Percentiles rank a stretch among this genome's conserved stretches.
These are phyloP conservation scores for Guadua angustifolia DNA, from an alignment of 176 grass and related monocot species.

Conservation along the genomic window DNA sequence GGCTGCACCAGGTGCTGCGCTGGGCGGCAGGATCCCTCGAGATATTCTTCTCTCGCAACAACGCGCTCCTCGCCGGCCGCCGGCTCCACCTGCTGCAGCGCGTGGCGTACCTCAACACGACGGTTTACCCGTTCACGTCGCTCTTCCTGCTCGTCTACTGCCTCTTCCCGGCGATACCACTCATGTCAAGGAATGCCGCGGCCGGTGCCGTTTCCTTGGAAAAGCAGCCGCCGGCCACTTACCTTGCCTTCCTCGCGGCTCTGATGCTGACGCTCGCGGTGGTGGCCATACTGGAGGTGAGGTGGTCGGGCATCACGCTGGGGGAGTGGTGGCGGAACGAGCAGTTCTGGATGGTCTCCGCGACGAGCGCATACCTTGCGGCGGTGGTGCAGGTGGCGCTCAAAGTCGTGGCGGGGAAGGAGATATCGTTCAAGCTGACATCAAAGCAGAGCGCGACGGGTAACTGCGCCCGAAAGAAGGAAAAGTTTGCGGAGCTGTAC, in stretches of 20 bases:
- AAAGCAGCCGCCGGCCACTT: background rate
- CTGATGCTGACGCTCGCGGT: constrained; percentile 41
- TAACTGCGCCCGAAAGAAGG: background rate
- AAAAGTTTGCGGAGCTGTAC: constrained; percentile 35
- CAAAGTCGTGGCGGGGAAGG: constrained; percentile 23
- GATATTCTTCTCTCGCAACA: constrained; percentile 48
- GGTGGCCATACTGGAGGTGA: constrained; percentile 34
- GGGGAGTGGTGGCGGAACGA: constrained; percentile 46
- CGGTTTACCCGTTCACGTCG: constrained; percentile 48
- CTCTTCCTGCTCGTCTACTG: constrained; percentile 35
- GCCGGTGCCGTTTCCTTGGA: background rate
- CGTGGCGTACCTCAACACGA: constrained; percentile 47
- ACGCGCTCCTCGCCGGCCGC: constrained; percentile 13
- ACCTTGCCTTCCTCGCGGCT: constrained; percentile 29
- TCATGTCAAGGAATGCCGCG: background rate
- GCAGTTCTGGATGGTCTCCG: constrained; percentile 51
- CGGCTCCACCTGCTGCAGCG: constrained; percentile 46
- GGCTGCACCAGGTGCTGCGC: constrained; percentile 38
- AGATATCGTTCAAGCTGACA: constrained; percentile 39
- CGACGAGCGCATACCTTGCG: constrained; percentile 39
- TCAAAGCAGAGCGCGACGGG: background rate
- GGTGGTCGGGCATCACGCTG: constrained; percentile 38
- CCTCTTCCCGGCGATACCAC: constrained; percentile 27
- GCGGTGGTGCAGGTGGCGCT: constrained; percentile 47
- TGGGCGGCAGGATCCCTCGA: constrained; percentile 49